These are phyloP conservation scores for Lepidium sativum DNA, from an alignment of 345 rosid genomes.

Conservation along the genomic window DNA sequence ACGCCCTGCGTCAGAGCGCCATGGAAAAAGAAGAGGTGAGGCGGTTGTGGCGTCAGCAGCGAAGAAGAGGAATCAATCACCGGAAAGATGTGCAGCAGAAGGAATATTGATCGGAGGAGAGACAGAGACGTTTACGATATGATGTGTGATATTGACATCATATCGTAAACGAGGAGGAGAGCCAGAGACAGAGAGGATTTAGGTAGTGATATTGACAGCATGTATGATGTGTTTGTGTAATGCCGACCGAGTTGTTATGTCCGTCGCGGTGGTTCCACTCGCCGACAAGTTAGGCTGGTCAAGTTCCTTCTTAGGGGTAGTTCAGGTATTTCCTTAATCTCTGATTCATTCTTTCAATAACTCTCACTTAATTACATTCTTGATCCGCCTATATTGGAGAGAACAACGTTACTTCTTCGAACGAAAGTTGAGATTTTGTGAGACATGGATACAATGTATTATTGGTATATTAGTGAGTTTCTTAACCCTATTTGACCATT, in stretches of 20 bases:
- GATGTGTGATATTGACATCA: too few relatives aligned
- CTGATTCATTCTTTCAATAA: neutral
- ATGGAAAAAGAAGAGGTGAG: slow-evolving; percentile 2
- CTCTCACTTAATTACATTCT: neutral
- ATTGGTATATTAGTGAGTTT: too few relatives aligned
- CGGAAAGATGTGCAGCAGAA: slow-evolving; percentile 37
- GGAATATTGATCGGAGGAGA: slow-evolving; percentile 30
- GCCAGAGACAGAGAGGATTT: slow-evolving; percentile 89
- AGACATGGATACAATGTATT: too few relatives aligned
- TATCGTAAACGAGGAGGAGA: too few relatives aligned
- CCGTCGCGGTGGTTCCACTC: slow-evolving; percentile 86
- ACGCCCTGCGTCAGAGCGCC: too few relatives aligned
- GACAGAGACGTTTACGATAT: slow-evolving; percentile 4
- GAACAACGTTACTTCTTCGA: neutral
- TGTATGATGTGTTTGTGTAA: slow-evolving; percentile 82
- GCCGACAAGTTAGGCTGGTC: slow-evolving; percentile 87
- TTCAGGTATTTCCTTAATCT: slow-evolving; percentile 52
- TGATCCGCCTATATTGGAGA: slow-evolving; percentile 11
- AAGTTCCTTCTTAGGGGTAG: slow-evolving; percentile 77
- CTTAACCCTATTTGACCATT: too few relatives aligned
- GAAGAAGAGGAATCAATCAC: slow-evolving; percentile 3
- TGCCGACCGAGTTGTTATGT: slow-evolving; percentile 92
- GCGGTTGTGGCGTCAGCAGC: neutral
- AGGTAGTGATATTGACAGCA: slow-evolving; percentile 73
- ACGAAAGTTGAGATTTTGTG: too few relatives aligned